These are phyloP conservation scores for Rhizophora mangle DNA, from an alignment of 345 rosid species.

Conservation along the genomic window DNA sequence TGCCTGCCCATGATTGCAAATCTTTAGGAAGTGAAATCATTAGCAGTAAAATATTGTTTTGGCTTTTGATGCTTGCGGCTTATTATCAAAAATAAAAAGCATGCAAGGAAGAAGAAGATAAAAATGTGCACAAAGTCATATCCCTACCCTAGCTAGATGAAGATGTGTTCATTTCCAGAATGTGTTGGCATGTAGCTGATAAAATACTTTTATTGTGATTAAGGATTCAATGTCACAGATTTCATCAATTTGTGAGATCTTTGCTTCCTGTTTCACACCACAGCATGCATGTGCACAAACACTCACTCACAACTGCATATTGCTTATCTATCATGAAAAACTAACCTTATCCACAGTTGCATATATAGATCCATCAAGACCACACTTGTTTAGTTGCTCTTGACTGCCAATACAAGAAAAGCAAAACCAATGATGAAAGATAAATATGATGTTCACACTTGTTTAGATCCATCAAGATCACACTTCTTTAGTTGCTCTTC, in stretches of 20 bases:
- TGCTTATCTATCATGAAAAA: background rate
- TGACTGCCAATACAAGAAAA: constrained; percentile 34
- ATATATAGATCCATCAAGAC: constrained; percentile 54
- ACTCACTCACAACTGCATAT: background rate
- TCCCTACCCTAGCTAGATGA: no score
- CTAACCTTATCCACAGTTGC: constrained; percentile 45
- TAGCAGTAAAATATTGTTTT: background rate
- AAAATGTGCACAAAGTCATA: no score
- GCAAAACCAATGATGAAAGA: background rate
- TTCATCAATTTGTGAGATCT: no score
- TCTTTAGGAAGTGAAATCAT: background rate
- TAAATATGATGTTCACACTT: background rate
- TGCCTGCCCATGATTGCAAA: constrained; percentile 39
- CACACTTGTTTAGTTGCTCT: constrained; percentile 52
- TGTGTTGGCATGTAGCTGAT: no score
- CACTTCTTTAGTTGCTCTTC: constrained; percentile 55
- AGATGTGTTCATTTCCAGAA: no score
- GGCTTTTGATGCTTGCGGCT: no score
- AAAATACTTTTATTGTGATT: no score
- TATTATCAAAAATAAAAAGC: no score
- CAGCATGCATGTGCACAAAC: background rate
- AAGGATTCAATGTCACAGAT: no score
- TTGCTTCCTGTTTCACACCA: no score
- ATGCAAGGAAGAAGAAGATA: no score
- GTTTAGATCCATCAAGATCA: no score